Percentiles rank a stretch among this genome's conserved stretches.
Evolutionary conservation across 2,329 filamentous ascomycete species (phyloP).

Genomic region (Colletotrichum spinosum): DNA sequence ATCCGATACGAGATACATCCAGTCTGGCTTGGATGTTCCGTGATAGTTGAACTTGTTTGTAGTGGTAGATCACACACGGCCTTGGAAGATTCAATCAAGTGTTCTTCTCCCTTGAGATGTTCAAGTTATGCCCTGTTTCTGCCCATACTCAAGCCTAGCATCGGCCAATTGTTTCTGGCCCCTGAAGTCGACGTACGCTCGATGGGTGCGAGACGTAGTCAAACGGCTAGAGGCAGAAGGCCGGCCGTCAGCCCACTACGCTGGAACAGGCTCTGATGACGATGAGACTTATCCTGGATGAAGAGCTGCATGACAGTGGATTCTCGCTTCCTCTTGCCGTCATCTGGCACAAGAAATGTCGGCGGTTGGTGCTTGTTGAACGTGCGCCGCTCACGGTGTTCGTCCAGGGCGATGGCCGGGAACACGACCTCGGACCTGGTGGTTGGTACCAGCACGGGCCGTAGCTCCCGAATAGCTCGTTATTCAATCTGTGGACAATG

Average conservation of each 20-base stretch:
- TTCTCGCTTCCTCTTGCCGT: slow-evolving; percentile 13
- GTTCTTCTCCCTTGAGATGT: too few species aligned
- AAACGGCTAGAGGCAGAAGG: background rate
- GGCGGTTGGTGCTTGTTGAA: slow-evolving; percentile 23
- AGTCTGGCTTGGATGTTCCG: too few species aligned
- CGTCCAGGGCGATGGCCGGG: slow-evolving; percentile 22
- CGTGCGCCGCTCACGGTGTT: slow-evolving; percentile 23
- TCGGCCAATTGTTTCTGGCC: too few species aligned
- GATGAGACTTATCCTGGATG: background rate
- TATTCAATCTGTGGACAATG: too few species aligned
- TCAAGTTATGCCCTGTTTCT: too few species aligned
- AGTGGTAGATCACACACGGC: too few species aligned
- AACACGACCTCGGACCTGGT: slow-evolving; percentile 13
- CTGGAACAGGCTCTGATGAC: background rate
- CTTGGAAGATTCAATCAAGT: too few species aligned
- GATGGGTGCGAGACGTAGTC: slow-evolving; percentile 4
- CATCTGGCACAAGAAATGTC: slow-evolving; percentile 27
- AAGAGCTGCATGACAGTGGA: slow-evolving; percentile 9
- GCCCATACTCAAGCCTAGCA: background rate
- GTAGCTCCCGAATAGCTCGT: too few species aligned
- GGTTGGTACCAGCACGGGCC: background rate
- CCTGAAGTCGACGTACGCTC: slow-evolving; percentile 7
- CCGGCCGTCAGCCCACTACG: background rate
- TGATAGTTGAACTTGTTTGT: too few species aligned
- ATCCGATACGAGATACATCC: too few species aligned